Evolutionary conservation across 2,329 filamentous ascomycete species (phyloP).

Genomic region (Drechmeria coniospora): DNA sequence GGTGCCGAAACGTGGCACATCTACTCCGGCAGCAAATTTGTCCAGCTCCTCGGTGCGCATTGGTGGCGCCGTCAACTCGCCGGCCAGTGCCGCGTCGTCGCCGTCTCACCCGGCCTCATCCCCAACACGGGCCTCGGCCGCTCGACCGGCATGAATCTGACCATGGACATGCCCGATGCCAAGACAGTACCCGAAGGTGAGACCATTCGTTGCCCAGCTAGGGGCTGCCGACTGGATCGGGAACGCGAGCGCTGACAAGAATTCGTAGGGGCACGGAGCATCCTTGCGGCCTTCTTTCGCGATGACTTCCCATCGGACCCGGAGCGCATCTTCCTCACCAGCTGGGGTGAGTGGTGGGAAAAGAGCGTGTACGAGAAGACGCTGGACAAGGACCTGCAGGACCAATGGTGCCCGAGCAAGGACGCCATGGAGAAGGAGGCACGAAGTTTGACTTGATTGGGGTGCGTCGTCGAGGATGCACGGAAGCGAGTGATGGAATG

Average conservation of each 20-base stretch:
- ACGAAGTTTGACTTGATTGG: conserved; percentile 4
- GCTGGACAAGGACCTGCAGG: conserved; percentile 30
- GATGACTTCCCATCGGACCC: conserved; percentile 33
- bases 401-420: conserved; percentile 33
- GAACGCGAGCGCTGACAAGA: neutral
- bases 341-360: conserved; percentile 41
- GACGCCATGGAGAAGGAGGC: conserved; percentile 32
- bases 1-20: conserved; percentile 13
- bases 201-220: conserved; percentile 1
- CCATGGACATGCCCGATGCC: conserved; percentile 25
- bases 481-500: no score
- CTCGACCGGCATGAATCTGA: conserved; percentile 13
- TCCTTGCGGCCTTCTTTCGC: conserved; percentile 27
- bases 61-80: conserved; percentile 40
- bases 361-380: conserved; percentile 24
- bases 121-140: conserved; percentile 28
- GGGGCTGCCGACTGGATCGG: neutral
- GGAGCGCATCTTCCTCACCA: conserved; percentile 37
- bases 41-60: conserved; percentile 33
- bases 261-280: conserved; percentile 25
- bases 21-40: conserved; percentile 33
- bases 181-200: conserved; percentile 31
- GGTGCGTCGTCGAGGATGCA: no score
- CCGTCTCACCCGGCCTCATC: conserved; percentile 37
- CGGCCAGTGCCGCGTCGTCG: conserved; percentile 28